Percentiles rank a stretch among this genome's conserved stretches.
Conservation (phyloP, 2,329 filamentous ascomycete species). For the Fusarium sp. region DNA sequence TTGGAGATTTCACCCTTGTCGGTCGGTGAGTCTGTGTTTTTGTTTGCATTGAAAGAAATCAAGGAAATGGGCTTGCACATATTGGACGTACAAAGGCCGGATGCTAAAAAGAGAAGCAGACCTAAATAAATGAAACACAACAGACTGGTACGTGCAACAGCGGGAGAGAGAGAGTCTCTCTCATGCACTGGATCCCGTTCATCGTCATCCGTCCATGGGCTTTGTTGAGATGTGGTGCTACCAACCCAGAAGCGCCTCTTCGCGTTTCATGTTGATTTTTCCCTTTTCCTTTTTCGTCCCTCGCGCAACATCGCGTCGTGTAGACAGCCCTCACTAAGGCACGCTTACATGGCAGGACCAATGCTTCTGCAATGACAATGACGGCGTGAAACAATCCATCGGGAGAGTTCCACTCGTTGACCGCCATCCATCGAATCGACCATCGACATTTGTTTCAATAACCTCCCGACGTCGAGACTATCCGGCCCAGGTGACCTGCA, state of each 20-base stretch:
- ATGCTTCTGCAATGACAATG: slow-evolving; percentile 5
- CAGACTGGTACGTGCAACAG: slow-evolving; percentile 12
- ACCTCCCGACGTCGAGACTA: neutral
- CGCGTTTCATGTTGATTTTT: slow-evolving; percentile 29
- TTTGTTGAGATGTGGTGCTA: slow-evolving; percentile 22
- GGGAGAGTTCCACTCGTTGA: slow-evolving; percentile 24
- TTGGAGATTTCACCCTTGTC: neutral
- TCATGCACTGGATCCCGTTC: neutral
- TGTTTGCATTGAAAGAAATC: neutral
- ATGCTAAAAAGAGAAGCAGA: slow-evolving; percentile 14
- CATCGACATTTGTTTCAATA: slow-evolving; percentile 3
- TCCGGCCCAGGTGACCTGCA: neutral
- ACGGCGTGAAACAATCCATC: slow-evolving; percentile 13
- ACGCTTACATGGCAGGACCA: slow-evolving; percentile 14
- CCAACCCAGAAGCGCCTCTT: slow-evolving; percentile 15
- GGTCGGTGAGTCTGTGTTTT: neutral
- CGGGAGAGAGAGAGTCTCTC: neutral
- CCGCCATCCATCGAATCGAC: slow-evolving; percentile 11
- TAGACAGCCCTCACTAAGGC: neutral
- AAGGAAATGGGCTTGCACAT: neutral
- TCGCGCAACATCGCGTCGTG: slow-evolving; percentile 9
- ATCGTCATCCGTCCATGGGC: neutral
- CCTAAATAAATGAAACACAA: slow-evolving; percentile 3
- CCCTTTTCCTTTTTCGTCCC: slow-evolving; percentile 9
- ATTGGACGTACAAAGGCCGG: neutral